Evolutionary conservation across 768 basidiomycete species (phyloP), one percentile per base, ranked within the genome.

Genomic region (Leccinum imitatum): DNA sequence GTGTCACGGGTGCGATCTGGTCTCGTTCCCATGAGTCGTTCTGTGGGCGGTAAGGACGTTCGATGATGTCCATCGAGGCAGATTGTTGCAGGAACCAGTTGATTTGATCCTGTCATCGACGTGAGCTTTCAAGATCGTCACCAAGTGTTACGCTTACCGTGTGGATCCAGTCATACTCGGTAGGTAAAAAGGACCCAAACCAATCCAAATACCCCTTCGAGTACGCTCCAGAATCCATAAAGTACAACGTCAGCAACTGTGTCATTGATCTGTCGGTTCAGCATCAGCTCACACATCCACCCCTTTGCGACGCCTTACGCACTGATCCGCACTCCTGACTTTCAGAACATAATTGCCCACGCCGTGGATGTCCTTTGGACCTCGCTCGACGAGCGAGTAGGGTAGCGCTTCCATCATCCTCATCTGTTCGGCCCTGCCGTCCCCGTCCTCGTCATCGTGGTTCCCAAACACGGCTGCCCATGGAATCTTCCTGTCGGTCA

Each of bases 401-500:
- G 96, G 96, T 59, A 98, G 77, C 1, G 78, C 82, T 69, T 89
- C 86, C 84, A 94, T 83, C 65, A 87, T 74, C 61, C 78, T 76
- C 60, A 93, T 69, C 67, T 95, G 92, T 17, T 85, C 81, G 31
- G 80, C 83, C 63, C 87, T 85, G 30, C 76, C 59, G 65, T 79
- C 65, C 14, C 87, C 89, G 53, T 85, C 80, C 60, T 95, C 90
- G 48, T 85, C 83, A 65, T 98, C 96, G 72, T 99, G 96, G 69
- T 99, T 98, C 1, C 96, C 96, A 72, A 98, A 95, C 3, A 98
- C 82, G 0, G 87, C 89, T 4, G 93, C 85, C 95, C 95, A 99
- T 0, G 95, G 91, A 39, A 96, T 89, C 21, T 81, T 74, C 51
- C 87, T 82, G 13, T 87, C 84, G 14, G 88, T 89, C 6, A 91